Evolutionary conservation across 257 asterid genomes (phyloP), one percentile per base, ranked within the genome.

Genomic region (Primulina tabacum): DNA sequence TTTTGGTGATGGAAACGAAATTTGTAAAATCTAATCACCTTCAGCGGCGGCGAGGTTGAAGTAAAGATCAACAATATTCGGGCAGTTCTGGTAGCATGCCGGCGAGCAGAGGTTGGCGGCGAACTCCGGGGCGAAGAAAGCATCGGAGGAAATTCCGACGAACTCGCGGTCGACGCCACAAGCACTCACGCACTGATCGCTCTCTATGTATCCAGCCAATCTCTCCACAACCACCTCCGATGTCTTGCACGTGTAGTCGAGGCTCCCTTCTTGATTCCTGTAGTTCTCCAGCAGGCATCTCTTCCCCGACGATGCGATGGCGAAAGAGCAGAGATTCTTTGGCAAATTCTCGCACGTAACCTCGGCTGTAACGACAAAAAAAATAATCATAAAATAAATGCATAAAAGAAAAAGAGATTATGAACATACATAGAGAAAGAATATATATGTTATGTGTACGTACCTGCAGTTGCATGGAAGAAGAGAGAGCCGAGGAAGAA

Each of bases 101-200:
- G 85, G 79, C 26, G 95, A 84, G 88, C 96, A 91, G 35, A 91
- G 91, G 62, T 77, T 70, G 21, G 73, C n/a, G 29, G 82, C 70
- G 78, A 90, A 92, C 8, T 65, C 82, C 7, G 92, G 70, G 6
- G 85, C 43, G 14, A 86, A 76, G 61, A 89, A 82, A 37, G 89
- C 84, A 34, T 92, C 97, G 9, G 97, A 87, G 30, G 97, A 92
- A 47, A 92, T 89, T 7, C 97, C 97, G 68, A 89, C 82, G 60
- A 50, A 71, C 1, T 67, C 67, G 30, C 96, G 85, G 62, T 86
- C 90, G 4, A 73, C 79, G 3, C 96, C 96, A 38, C 97, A 89
- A 0, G 89, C 82, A n/a, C 18, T 62, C 7, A 91, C 82, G 29
- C 96, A 91, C 16, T 70, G 64, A 33, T 87, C 96, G 20, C 79